Base-by-base conservation (phyloP, 2,329 filamentous ascomycete species). In the Fusarium lyarnte region DNA sequence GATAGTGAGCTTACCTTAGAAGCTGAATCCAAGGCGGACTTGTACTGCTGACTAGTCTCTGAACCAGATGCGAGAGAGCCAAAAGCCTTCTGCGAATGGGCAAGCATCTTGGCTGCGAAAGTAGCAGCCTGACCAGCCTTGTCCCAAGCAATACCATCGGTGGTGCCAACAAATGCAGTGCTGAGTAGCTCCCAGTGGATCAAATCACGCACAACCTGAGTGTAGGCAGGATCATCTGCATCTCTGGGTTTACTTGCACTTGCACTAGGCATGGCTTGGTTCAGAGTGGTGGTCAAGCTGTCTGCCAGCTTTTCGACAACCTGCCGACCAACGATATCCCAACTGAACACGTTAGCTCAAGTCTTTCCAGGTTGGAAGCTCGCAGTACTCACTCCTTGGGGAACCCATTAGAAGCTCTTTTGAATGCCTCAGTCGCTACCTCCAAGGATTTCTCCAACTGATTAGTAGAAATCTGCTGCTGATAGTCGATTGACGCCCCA, bases 341-440 rank as follows among this genome's bases (percentile, higher is more conserved):
- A 52, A 25, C 49, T 52, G 10, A 27, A 19, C 0, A 8, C 7
- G 16, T 52, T 6, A 38, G 33, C 16, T 2, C 8, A 14, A 16
- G 4, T 38, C 10, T 11, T 3, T 19, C 33, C 16, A 16, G 6
- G 4, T 5, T 35, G 0, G 33, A 38, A 3, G 8, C 3, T 5
- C 6, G 9, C 12, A 27, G n/a, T 27, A 52, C 49, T 52, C 3
- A 52, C 49, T n/a, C 23, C 21, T 11, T 38, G 12, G 49, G 17
- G 7, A 38, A 27, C 14, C 33, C 49, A 36, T 38, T 33, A 52
- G 49, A 52, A 6, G 49, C 23, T 6, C 8, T 11, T 25, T n/a
- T 52, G 49, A 36, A 52, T 21, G 33, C 23, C 33, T 38, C 49
- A 11, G 17, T 52, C 13, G 23, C 19, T 38, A 19, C 49, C 12